phyloP scores from a whole-genome alignment of 257 asterid genomes.

The Pogostemon cablin region DNA sequence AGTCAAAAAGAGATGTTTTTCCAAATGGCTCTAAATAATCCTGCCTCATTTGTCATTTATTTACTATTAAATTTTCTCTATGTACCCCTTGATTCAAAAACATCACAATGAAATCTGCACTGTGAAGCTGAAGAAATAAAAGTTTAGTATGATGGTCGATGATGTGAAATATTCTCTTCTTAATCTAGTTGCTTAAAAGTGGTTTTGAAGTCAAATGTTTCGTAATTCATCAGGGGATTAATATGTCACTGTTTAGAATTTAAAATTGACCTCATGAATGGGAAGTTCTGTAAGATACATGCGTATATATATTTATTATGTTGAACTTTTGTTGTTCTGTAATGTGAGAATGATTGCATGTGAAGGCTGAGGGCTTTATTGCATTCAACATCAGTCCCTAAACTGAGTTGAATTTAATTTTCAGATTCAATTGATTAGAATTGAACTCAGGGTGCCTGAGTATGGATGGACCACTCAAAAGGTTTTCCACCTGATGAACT shows the following conservation, averaged over 20 bases:
- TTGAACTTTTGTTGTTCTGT: constrained; percentile 12
- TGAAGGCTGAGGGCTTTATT: constrained; percentile 16
- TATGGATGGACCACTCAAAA: constrained; percentile 99
- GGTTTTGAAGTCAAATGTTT: background rate
- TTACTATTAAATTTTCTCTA: background rate
- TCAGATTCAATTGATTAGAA: constrained; percentile 92
- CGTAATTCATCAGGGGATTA: background rate
- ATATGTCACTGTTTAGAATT: background rate
- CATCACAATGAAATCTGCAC: background rate
- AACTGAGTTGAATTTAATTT: constrained; percentile 31
- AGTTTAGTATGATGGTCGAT: background rate
- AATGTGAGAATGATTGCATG: constrained; percentile 21
- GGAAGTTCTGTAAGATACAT: background rate
- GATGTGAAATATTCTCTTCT: background rate
- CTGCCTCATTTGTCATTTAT: background rate
- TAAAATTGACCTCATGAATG: background rate
- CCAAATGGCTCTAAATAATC: background rate
- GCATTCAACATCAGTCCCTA: background rate
- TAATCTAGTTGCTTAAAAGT: background rate
- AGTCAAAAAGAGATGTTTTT: background rate
- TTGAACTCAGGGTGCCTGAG: constrained; percentile 88
- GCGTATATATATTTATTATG: background rate
- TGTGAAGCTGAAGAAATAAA: background rate
- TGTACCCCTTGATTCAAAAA: background rate
- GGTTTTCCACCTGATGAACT: constrained; percentile 98